Evolutionary conservation across 2,329 filamentous ascomycete species (phyloP), one percentile per base, ranked within the genome.

Genomic region (Phialophora chinensis): DNA sequence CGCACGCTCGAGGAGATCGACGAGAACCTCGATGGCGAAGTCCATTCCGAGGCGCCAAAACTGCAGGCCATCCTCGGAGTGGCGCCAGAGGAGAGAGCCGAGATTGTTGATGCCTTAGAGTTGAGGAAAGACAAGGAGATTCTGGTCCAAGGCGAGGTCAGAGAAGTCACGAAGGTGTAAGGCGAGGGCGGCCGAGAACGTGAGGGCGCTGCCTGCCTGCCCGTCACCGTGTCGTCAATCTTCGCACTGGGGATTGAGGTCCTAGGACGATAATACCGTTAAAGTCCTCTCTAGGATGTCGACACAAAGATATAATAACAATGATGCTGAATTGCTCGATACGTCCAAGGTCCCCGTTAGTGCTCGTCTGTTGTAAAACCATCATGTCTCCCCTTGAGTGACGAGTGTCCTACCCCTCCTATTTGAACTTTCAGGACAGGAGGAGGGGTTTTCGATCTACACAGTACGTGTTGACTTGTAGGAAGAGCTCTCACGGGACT

Each of bases 1-100:
- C 62, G 67, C 17, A 72, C 68, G 3, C 68, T 74, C 8, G 72
- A 74, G 62, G 72, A 74, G 64, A 67, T 74, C 27, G 72, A 74
- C 50, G 67, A 72, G 67, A 68, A 72, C 54, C 71, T 74, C 42
- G 69, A 74, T 44, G 67, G 63, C 25, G 55, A 63, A 42, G 55
- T 52, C 7, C 66, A 70, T 27, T 67, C 58, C 38, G 64, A 55
- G 25, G 66, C 62, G 14, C 65, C 62, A 5, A 59, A 27, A 38
- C 54, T 63, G 47, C 12, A 60, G 59, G 61, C 59, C 17, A 60
- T 68, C 25, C 38, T 65, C 44, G 63, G 62, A 10, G 66, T 65
- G 11, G 53, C 58, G n/a, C 58, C 63, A n/a, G 47, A 60, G 20
- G 78, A 23, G 69, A 72, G 72, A 23, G 65, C 44, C n/a, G 65